Conservation (phyloP, 768 basidiomycete genomes). For the Cystofilobasidium capitatum region DNA sequence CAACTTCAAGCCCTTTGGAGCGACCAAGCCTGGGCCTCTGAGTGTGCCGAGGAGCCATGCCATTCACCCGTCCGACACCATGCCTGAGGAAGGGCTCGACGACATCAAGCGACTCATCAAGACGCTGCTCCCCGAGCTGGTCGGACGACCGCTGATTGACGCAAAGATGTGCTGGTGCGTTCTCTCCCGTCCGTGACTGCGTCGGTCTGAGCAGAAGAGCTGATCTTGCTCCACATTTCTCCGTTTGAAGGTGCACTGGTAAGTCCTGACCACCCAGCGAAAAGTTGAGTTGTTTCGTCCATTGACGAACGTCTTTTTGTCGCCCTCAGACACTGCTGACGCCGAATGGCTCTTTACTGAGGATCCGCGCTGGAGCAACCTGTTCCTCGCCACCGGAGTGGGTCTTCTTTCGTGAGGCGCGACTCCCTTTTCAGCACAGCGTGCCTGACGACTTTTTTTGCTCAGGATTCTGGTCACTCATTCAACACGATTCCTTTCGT, state of each 20-base stretch:
- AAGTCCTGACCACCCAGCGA: too few species aligned
- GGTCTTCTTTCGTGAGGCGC: not conserved
- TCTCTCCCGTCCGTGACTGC: not conserved
- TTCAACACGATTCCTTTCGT: slow-evolving; percentile 36
- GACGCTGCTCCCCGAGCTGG: slow-evolving; percentile 33
- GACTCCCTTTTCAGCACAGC: too few species aligned
- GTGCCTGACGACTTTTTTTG: too few species aligned
- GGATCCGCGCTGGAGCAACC: slow-evolving; percentile 32
- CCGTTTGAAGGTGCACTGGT: slow-evolving; percentile 15
- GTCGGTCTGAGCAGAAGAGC: not conserved
- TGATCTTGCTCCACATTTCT: too few species aligned
- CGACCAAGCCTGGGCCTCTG: slow-evolving; percentile 22
- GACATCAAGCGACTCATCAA: slow-evolving; percentile 32
- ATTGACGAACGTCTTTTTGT: slow-evolving; percentile 13
- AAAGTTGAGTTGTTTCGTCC: too few species aligned
- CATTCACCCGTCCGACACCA: slow-evolving; percentile 36
- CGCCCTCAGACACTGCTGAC: slow-evolving; percentile 36
- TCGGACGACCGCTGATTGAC: slow-evolving; percentile 30
- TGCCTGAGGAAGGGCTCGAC: slow-evolving; percentile 31
- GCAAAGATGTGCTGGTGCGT: slow-evolving; percentile 35
- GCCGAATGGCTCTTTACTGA: slow-evolving; percentile 34
- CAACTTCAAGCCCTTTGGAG: slow-evolving; percentile 30
- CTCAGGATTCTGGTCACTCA: slow-evolving; percentile 27
- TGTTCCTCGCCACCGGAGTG: slow-evolving; percentile 36
- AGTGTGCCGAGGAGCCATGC: slow-evolving; percentile 39